These are phyloP conservation scores for Cladosporium velox DNA, from an alignment of 2,329 filamentous ascomycete genomes.

Conservation along the genomic window DNA sequence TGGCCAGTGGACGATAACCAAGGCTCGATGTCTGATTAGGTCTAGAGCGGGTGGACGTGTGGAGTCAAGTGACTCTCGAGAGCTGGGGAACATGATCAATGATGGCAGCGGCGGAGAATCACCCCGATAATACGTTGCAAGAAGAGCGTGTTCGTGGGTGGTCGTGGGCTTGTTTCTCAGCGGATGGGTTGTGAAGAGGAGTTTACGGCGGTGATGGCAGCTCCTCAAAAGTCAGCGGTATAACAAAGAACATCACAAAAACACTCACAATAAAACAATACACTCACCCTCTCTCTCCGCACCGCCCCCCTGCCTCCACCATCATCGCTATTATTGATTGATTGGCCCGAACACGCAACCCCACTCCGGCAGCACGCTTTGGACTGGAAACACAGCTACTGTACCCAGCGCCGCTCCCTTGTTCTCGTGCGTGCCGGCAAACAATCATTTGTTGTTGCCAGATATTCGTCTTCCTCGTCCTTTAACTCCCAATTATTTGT, in stretches of 20 bases:
- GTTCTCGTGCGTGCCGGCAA: neutral
- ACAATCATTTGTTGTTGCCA: constrained; percentile 17
- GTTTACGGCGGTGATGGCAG: neutral
- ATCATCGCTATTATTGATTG: neutral
- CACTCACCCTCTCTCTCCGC: constrained; percentile 4
- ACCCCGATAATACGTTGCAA: neutral
- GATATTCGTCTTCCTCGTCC: neutral
- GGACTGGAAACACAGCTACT: neutral
- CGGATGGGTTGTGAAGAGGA: neutral
- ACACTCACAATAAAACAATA: neutral
- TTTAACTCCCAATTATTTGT: neutral
- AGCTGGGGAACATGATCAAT: constrained; percentile 13
- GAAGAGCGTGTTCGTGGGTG: neutral
- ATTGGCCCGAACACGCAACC: neutral
- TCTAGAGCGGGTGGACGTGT: neutral
- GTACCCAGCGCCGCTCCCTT: constrained; percentile 7
- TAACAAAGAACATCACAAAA: neutral
- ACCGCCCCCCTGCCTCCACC: constrained; percentile 1
- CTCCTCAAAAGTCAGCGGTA: neutral
- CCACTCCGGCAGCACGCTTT: neutral
- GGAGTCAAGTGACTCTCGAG: constrained; percentile 12
- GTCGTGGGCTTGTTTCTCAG: neutral
- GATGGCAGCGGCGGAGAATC: neutral
- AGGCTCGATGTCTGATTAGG: neutral
- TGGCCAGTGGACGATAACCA: constrained; percentile 11